Evolutionary conservation across 495 filamentous ascomycete genomes (phyloP).

Genomic region (Friedmanniomyces simplex): DNA sequence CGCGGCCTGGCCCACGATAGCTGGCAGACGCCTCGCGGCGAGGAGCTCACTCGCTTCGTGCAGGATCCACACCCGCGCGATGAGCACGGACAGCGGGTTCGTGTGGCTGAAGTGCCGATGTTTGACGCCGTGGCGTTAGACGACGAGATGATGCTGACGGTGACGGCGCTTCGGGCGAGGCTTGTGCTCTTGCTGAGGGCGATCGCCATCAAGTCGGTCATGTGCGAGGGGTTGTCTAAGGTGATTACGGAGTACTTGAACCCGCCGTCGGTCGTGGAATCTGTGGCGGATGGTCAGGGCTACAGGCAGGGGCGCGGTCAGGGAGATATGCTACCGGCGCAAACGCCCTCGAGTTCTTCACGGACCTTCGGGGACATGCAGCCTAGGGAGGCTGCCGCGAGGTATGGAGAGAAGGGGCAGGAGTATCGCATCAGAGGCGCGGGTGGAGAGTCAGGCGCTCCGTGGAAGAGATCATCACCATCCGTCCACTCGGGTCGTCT

Average conservation of each 20-base stretch:
- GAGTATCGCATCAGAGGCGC: no score
- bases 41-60: not conserved
- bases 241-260: not conserved
- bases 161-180: not conserved
- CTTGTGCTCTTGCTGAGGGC: not conserved
- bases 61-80: not conserved
- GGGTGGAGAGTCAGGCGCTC: no score
- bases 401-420: no score
- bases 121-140: not conserved
- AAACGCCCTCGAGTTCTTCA: no score
- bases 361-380: no score
- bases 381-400: no score
- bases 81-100: not conserved
- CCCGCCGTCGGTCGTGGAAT: no score
- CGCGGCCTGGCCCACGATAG: not conserved
- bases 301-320: no score
- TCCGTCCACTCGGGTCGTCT: no score
- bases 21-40: not conserved
- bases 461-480: no score
- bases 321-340: no score
- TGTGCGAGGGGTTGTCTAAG: not conserved
- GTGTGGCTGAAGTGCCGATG: not conserved
- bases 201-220: not conserved
- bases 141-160: not conserved
- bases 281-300: no score